Conservation (phyloP, 495 filamentous ascomycete species). For the Collariella sp. region DNA sequence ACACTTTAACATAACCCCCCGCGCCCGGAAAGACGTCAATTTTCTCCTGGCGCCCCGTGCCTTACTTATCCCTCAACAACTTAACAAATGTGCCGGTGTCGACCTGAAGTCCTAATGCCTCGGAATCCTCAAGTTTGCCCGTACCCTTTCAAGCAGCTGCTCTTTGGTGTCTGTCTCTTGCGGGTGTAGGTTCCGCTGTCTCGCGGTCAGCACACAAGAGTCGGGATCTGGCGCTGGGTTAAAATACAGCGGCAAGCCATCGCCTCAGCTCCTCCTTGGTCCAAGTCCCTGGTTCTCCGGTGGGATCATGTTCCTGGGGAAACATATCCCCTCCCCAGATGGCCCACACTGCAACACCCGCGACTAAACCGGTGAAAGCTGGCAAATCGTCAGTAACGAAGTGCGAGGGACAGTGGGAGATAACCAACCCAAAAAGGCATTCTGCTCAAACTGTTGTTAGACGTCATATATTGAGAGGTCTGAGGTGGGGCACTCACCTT, state of each 20-base stretch:
- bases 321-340: conserved; percentile 82
- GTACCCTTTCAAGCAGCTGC: conserved; percentile 70
- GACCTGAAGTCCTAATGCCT: conserved; percentile 23
- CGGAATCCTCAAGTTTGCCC: conserved; percentile 61
- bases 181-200: conserved; percentile 66
- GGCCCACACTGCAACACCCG: conserved; percentile 70
- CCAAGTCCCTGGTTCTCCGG: conserved; percentile 68
- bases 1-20: no score
- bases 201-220: neutral
- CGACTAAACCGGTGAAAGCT: conserved; percentile 77
- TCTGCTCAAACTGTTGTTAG: conserved; percentile 21
- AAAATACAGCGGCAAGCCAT: conserved; percentile 68
- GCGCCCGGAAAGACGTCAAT: no score
- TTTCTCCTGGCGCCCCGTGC: no score
- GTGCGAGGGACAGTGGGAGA: no score
- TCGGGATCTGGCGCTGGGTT: neutral
- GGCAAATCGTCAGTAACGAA: neutral
- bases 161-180: conserved; percentile 57
- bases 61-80: no score
- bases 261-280: conserved; percentile 59
- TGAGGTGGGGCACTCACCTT: conserved; percentile 44
- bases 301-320: conserved; percentile 62
- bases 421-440: conserved; percentile 46
- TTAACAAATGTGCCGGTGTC: no score
- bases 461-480: neutral